Conservation (phyloP, 2,329 filamentous ascomycete genomes). For the Elsinoe necatrix region DNA sequence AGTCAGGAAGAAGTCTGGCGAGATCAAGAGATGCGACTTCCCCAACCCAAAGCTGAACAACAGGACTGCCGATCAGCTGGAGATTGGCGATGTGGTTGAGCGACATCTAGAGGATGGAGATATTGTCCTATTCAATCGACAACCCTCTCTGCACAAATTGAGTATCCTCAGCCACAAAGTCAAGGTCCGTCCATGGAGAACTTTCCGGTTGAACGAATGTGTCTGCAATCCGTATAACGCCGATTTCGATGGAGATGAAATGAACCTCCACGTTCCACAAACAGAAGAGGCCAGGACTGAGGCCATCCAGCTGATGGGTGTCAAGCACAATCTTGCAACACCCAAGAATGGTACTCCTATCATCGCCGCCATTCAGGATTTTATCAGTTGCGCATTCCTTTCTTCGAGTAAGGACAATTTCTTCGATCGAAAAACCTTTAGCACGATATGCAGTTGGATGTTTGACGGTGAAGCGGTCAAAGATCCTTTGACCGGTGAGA, state of each 20-base stretch:
- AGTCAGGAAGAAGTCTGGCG: slow-evolving; percentile 62
- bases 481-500: slow-evolving; percentile 39
- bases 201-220: slow-evolving; percentile 95
- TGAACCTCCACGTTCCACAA: slow-evolving; percentile 97
- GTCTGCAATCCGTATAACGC: slow-evolving; percentile 97
- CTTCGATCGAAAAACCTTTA: slow-evolving; percentile 79
- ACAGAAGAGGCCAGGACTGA: slow-evolving; percentile 94
- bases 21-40: slow-evolving; percentile 31
- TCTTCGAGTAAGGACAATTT: slow-evolving; percentile 90
- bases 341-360: slow-evolving; percentile 97
- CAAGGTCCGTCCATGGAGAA: slow-evolving; percentile 89
- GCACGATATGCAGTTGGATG: slow-evolving; percentile 90
- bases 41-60: slow-evolving; percentile 47
- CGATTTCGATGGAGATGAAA: slow-evolving; percentile 98
- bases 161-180: slow-evolving; percentile 95
- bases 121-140: slow-evolving; percentile 94
- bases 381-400: slow-evolving; percentile 90
- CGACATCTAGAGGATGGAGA: slow-evolving; percentile 92
- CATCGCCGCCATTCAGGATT: slow-evolving; percentile 98
- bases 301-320: slow-evolving; percentile 93
- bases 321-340: slow-evolving; percentile 91
- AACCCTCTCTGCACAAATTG: slow-evolving; percentile 94
- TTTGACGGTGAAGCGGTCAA: slow-evolving; percentile 57
- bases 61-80: slow-evolving; percentile 62
- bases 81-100: slow-evolving; percentile 82